Percentiles rank a stretch among this genome's conserved stretches.
Conservation (phyloP, 768 basidiomycete genomes). For the Xerocomus potaroensis region DNA sequence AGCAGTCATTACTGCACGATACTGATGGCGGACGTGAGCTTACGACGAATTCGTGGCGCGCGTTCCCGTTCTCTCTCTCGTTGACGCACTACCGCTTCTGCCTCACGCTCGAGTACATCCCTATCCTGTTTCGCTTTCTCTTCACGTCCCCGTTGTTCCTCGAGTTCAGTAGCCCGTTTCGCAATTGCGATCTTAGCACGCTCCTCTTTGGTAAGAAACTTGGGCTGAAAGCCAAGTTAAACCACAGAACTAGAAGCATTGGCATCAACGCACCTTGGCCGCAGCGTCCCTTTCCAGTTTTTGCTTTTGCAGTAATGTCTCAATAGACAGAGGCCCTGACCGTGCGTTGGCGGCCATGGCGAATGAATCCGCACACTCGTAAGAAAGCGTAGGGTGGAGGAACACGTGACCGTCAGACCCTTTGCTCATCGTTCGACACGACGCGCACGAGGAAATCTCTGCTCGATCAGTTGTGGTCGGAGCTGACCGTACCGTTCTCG, state of each 20-base stretch:
- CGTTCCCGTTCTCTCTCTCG: conserved; percentile 41
- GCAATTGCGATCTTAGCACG: conserved; percentile 85
- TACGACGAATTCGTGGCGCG: conserved; percentile 30
- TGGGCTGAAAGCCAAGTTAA: conserved; percentile 57
- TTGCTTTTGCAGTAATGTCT: conserved; percentile 82
- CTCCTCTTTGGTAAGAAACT: conserved; percentile 90
- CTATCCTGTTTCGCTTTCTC: conserved; percentile 59
- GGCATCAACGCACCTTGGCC: conserved; percentile 59
- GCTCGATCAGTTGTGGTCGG: conserved; percentile 17
- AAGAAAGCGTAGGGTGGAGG: not conserved
- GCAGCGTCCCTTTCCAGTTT: conserved; percentile 86
- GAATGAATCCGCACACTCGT: conserved; percentile 7
- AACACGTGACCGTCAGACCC: conserved; percentile 21
- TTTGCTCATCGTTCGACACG: conserved; percentile 21
- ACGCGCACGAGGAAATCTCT: conserved; percentile 22
- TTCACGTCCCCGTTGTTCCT: conserved; percentile 61
- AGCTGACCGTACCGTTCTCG: conserved; percentile 11
- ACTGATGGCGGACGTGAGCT: conserved; percentile 3
- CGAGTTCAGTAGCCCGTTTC: conserved; percentile 81
- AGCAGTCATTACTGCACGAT: conserved; percentile 6
- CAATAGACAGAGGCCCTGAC: conserved; percentile 82
- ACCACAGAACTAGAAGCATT: not conserved
- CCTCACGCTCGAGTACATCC: conserved; percentile 70
- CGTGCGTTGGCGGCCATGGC: conserved; percentile 41
- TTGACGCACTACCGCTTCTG: conserved; percentile 60